Base-by-base conservation (phyloP, 2,329 filamentous ascomycete species). In the Aspergillus hortae region DNA sequence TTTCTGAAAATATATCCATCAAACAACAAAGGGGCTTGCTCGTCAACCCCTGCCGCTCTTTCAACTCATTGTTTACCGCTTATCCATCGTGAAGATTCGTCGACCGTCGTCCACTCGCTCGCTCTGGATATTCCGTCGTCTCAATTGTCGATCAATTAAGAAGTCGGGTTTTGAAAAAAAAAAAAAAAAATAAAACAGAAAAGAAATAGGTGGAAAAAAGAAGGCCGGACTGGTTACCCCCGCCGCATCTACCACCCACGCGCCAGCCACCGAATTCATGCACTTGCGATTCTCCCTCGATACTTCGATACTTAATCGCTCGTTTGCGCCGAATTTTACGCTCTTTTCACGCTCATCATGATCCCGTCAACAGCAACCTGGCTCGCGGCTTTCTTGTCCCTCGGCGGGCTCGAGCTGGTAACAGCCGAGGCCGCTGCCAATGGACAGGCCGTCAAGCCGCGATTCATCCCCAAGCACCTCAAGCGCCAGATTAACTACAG, bases 381-480 rank as follows among this genome's bases (percentile, higher is more conserved):
- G 19, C 55, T 73, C 40, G 62, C 65, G 48, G 67, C 65, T 44
- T 62, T 71, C 23, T 51, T 67, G 51, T 67, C 67, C 44, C 53
- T 70, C 14, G 69, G 68, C 46, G 62, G 66, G 45, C 48, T 68
- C 33, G 56, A 70, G 48, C 59, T 70, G 43, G 67, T 66, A 51
- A 58, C 63, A 46, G 70, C 70, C 32, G 57, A 65, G 45, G 62
- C 64, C 33, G 54, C 56, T 6, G 48, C 59, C 14, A 53, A 58
- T 46, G 59, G 60, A 10, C 59, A 62, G 47, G 61, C 62, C 15
- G 58, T 68, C 43, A 67, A 63, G 38, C 71, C 70, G 35, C 68
- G 65, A 30, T 69, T 65, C 57, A 62, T 68, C 48, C 62, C 67
- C 10, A 65, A 62, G 30, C 63, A 67, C n/a, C 52, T 71, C 45